These are phyloP conservation scores for Botrytis hyacinthi DNA, from an alignment of 2,329 filamentous ascomycete species.

Conservation along the genomic window DNA sequence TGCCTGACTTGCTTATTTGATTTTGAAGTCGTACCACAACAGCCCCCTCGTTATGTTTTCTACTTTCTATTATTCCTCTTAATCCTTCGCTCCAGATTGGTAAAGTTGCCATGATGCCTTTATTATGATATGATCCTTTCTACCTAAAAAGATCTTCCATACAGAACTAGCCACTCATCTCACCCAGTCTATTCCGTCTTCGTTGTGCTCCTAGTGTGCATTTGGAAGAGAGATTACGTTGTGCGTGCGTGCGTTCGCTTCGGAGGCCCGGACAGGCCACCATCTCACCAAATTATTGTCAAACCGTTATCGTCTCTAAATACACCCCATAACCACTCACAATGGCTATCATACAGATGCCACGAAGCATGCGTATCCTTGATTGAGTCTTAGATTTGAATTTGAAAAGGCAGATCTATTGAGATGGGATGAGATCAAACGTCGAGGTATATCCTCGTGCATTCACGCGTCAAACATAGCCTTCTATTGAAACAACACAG, in stretches of 20 bases:
- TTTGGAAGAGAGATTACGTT: not conserved
- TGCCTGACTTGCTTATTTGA: not conserved
- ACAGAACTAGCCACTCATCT: not conserved
- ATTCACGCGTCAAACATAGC: constrained; percentile 7
- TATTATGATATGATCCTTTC: not conserved
- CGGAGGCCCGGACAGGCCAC: not conserved
- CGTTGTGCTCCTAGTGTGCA: not conserved
- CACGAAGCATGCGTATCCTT: not conserved
- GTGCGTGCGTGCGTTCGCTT: not conserved
- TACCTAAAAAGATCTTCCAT: not conserved
- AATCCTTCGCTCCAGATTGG: not conserved
- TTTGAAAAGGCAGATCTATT: not conserved
- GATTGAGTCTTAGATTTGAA: not conserved
- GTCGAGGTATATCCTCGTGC: not conserved
- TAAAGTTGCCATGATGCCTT: not conserved
- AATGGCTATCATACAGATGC: not conserved
- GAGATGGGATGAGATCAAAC: constrained; percentile 10
- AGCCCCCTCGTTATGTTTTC: not conserved
- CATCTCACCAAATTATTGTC: constrained; percentile 1
- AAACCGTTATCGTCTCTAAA: constrained; percentile 14
- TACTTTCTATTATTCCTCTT: not conserved
- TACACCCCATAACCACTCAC: not conserved
- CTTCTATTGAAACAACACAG: not conserved
- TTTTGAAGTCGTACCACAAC: not conserved
- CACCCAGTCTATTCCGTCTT: not conserved